Base-by-base conservation (phyloP, 2,329 filamentous ascomycete genomes). In the Pseudonectria buxi region DNA sequence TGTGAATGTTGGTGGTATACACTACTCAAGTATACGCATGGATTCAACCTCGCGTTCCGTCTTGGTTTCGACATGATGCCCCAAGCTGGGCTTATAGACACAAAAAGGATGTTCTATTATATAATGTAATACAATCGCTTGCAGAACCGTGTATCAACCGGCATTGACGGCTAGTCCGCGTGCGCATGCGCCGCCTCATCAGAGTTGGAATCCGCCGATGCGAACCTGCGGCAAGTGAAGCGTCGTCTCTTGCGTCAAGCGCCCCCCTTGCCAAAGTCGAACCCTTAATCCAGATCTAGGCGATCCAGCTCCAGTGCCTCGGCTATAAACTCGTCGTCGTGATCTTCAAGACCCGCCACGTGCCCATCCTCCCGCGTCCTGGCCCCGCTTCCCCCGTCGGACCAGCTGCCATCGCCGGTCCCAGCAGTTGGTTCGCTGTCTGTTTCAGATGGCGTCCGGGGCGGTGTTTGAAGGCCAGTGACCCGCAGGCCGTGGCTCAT, bases 371-470 rank as follows among this genome's bases (percentile, higher is more conserved):
- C 35, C 28, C 39, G 43, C 26, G 27, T 35, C 37, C 34, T 14
- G 29, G 35, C 40, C 36, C 39, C 48, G 35, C 33, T 41, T 27
- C 26, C 32, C 18, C 43, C 49, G 26, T 32, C 10, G 35, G 26
- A 28, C 49, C 41, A 46, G 37, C 45, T 46, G n/a, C 33, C 38
- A 14, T 39, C 40, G 14, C 30, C 43, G 12, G 36, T 33, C 28
- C 61, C 59, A 24, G 64, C 65, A 25, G 61, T 68, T 30, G 57
- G 59, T 46, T 74, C 71, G 40, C 67, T 72, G 47, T 72, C 71
- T 26, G 68, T 74, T 54, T 74, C 69, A 1, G 70, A 70, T 12
- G 71, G 71, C 24, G 71, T 74, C 39, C 68, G 65, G 1, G 70
- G 70, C n/a, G 71, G 71, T 24, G 71, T 74, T 39, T 68, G 65